Percentiles rank a stretch among this genome's conserved stretches.
These are phyloP conservation scores for Schwanniomyces yamadae DNA, from an alignment of 805 yeast genomes.

Conservation along the genomic window DNA sequence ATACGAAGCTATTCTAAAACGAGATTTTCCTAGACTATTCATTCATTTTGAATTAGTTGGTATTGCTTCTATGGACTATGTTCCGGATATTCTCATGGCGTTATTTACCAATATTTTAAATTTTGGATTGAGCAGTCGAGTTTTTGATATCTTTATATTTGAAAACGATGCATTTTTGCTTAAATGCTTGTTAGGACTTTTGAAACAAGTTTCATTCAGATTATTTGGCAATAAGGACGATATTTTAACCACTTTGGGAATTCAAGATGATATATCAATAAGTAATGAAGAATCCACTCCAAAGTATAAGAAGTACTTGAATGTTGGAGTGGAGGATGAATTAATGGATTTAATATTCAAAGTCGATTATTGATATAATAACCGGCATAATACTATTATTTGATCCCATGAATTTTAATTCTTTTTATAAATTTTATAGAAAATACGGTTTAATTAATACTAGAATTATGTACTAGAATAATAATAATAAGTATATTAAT, in stretches of 20 bases:
- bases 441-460: too few relatives aligned
- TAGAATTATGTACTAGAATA: too few relatives aligned
- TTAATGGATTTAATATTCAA: too few relatives aligned
- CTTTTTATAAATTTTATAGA: too few relatives aligned
- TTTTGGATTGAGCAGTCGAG: conserved; percentile 46
- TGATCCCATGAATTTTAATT: too few relatives aligned
- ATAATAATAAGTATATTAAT: not conserved
- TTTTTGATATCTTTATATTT: conserved; percentile 59
- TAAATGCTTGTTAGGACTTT: conserved; percentile 52
- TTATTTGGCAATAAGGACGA: conserved; percentile 53
- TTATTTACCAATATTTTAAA: conserved; percentile 47
- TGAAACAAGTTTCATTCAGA: conserved; percentile 46
- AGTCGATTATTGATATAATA: too few relatives aligned
- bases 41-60: conserved; percentile 48
- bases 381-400: too few relatives aligned
- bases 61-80: conserved; percentile 41
- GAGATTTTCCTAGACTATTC: conserved; percentile 42
- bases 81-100: conserved; percentile 41
- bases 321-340: conserved; percentile 50
- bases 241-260: too few relatives aligned
- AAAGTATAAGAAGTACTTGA: conserved; percentile 38
- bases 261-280: too few relatives aligned
- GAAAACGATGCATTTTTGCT: conserved; percentile 60
- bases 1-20: conserved; percentile 47
- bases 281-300: too few relatives aligned